Percentiles rank a stretch among this genome's conserved stretches.
These are phyloP conservation scores for Knufia petricola DNA, from an alignment of 2,329 filamentous ascomycete species.

Conservation along the genomic window DNA sequence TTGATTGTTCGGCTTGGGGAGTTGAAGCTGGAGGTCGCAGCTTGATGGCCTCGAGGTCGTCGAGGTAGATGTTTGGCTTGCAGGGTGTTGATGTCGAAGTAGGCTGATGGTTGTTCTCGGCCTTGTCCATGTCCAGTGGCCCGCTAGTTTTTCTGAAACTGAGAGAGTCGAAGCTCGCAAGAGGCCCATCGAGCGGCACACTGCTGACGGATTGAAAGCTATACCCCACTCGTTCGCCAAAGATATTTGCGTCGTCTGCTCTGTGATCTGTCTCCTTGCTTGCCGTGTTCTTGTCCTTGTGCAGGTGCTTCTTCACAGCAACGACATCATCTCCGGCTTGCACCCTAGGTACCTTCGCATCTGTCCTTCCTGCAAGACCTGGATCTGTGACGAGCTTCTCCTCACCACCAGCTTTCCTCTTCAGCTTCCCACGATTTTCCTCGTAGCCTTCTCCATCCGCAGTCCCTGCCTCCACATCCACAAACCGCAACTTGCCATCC, in stretches of 20 bases:
- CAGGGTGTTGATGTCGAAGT: no score
- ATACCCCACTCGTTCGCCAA: neutral
- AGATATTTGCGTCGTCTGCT: neutral
- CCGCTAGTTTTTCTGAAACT: slow-evolving; percentile 1
- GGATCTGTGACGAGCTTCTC: neutral
- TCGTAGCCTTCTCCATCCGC: neutral
- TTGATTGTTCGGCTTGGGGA: neutral
- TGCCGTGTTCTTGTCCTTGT: no score
- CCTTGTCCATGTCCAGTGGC: neutral
- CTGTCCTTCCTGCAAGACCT: neutral
- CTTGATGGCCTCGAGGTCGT: neutral
- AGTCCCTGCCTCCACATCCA: neutral
- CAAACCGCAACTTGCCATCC: slow-evolving; percentile 5
- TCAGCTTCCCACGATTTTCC: neutral
- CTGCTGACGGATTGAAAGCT: neutral
- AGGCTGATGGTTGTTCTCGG: neutral
- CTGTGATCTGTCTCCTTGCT: neutral
- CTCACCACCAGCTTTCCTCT: slow-evolving; percentile 1
- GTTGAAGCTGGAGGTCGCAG: neutral
- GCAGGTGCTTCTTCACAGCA: neutral
- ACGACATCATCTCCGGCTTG: neutral
- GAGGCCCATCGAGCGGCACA: neutral
- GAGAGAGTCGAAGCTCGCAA: neutral
- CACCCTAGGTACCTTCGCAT: neutral
- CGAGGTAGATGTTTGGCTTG: neutral